These are phyloP conservation scores for Trifolium repens DNA, from an alignment of 306 rosid genomes.

Conservation along the genomic window DNA sequence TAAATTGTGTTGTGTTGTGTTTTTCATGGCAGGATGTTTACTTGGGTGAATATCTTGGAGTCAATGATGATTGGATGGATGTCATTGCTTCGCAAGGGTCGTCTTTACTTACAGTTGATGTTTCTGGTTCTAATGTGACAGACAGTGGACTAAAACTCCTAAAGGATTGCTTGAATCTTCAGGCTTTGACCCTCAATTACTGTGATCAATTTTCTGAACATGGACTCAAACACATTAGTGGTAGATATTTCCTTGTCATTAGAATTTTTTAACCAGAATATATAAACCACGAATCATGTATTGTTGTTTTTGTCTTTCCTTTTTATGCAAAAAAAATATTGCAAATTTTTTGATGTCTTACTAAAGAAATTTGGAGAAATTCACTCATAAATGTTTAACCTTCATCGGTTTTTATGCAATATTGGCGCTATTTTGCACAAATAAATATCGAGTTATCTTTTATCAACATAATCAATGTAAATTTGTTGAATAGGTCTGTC, in stretches of 20 bases:
- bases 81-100: slow-evolving; percentile 66
- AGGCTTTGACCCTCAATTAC: slow-evolving; percentile 57
- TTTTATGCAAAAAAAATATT: not conserved
- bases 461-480: slow-evolving; percentile 18
- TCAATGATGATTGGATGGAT: slow-evolving; percentile 74
- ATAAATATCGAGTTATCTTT: slow-evolving; percentile 18
- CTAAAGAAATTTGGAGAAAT: slow-evolving; percentile 14
- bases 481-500: slow-evolving; percentile 57
- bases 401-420: slow-evolving; percentile 23
- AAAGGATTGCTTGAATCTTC: slow-evolving; percentile 64
- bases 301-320: slow-evolving; percentile 6
- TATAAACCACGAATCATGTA: not conserved
- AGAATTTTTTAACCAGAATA: slow-evolving; percentile 10
- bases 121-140: slow-evolving; percentile 69
- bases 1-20: slow-evolving; percentile 6
- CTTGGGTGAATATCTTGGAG: slow-evolving; percentile 64
- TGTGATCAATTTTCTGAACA: slow-evolving; percentile 65
- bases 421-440: slow-evolving; percentile 21
- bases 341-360: not conserved
- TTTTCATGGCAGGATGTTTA: slow-evolving; percentile 60
- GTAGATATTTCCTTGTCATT: slow-evolving; percentile 43
- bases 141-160: slow-evolving; percentile 58
- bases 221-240: slow-evolving; percentile 65
- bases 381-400: not conserved
- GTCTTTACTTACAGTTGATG: slow-evolving; percentile 66